Evolutionary conservation across 2,329 filamentous ascomycete species (phyloP), one percentile per base, ranked within the genome.

Genomic region (Fusarium veterinarium): DNA sequence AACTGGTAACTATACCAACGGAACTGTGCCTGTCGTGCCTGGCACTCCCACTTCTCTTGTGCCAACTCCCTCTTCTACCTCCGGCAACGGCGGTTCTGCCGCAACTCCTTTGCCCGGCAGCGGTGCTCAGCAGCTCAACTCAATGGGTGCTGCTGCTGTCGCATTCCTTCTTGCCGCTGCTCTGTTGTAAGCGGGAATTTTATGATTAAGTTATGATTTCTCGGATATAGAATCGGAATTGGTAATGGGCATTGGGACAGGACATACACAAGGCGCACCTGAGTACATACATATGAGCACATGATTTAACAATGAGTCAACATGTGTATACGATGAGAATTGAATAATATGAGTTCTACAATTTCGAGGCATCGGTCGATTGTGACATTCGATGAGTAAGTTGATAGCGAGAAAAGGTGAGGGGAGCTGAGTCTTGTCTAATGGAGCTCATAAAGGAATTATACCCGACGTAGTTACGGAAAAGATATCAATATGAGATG

Each of bases 101-200:
- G 44, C 61, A 12, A 62, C 68, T 17, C 63, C 67, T 40, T 59
- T 63, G 33, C 71, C 75, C 30, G 69, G 60, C 30, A 71, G 41
- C 38, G 67, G 67, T n/a, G 66, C 69, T 59, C 56, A 72, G 60
- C 71, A 75, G 60, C 72, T 82, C 52, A 79, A 79, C 74, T 79
- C 79, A 1, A 60, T 81, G 25, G 79, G 75, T 10, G 81, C 80
- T 23, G 80, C 76, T 14, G 79, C 73, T 8, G 71, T 79, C 8
- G 81, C 80, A 12, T 38, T 81, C 23, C 56, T 79, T 37, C 61
- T 81, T 41, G 81, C 79, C 31, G 76, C 72, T 53, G 76, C 75
- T 55, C 73, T 79, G 20, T 53, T 82, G 69, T 82, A 79, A 79
- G 53, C 8, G 10, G 14, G 6, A 25, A 0, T 4, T 8, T n/a